Evolutionary conservation across 345 rosid species (phyloP).

Genomic region (Hirschfeldia incana): DNA sequence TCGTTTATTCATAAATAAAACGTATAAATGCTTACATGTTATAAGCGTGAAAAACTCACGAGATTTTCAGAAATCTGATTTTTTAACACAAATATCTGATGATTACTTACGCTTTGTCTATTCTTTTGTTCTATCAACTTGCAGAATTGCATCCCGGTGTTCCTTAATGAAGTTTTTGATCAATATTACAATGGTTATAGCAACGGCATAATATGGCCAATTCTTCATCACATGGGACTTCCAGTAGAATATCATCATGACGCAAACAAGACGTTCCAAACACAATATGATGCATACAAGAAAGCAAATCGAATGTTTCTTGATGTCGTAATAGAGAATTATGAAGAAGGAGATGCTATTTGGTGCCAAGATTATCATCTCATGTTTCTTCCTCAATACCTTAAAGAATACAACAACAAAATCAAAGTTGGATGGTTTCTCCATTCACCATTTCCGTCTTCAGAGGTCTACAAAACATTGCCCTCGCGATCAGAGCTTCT

Average conservation of each 20-base stretch:
- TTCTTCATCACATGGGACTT: conserved; percentile 87
- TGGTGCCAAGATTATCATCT: conserved; percentile 99
- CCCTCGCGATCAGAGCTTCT: conserved; percentile 89
- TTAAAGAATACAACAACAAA: conserved; percentile 62
- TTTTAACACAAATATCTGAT: neutral
- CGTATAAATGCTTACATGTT: neutral
- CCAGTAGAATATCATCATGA: conserved; percentile 91
- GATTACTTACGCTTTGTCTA: neutral
- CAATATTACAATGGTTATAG: conserved; percentile 91
- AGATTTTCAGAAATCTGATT: neutral
- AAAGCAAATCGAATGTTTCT: conserved; percentile 95
- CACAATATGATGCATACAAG: conserved; percentile 89
- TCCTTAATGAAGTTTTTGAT: conserved; percentile 89
- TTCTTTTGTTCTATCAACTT: neutral
- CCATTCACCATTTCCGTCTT: conserved; percentile 96
- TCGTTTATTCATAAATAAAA: neutral
- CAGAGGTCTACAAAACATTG: conserved; percentile 87
- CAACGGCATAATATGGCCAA: conserved; percentile 95
- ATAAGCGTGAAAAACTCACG: neutral
- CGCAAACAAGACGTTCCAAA: conserved; percentile 75
- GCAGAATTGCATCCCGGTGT: conserved; percentile 94
- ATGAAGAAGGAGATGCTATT: conserved; percentile 89
- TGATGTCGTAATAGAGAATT: conserved; percentile 74
- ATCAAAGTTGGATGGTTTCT: conserved; percentile 99
- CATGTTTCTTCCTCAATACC: conserved; percentile 90